Evolutionary conservation across 495 filamentous ascomycete genomes (phyloP), one percentile per base, ranked within the genome.

Genomic region (Xylaria flabelliformis): DNA sequence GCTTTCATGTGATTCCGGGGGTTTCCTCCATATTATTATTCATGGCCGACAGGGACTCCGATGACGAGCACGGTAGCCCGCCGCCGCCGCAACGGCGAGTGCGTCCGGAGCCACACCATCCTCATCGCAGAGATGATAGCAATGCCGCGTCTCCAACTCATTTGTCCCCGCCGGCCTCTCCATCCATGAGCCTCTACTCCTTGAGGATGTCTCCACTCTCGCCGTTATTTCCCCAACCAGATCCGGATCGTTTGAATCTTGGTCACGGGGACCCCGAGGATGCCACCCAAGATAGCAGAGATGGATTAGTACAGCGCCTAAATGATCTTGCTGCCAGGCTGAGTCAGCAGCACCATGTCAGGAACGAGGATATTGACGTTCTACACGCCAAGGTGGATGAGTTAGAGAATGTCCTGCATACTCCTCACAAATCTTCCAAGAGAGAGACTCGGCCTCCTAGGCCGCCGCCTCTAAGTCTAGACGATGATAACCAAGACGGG

Each of bases 261-360:
- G 65, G 58, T 13, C 62, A 75, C 24, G 74, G 71, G 32, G 73
- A 79, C 17, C 8, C n/a, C 4, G 69, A 48, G 41, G 50, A 67
- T 29, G 64, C 79, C 67, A 75, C 80, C 15, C 81, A 82, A 39
- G 82, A 84, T 70, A 83, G 82, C 77, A 84, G 82, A 68, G 83
- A 86, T 75, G 82, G 83, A 5, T 74, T 88, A 39, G 76, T 86
- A 10, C 83, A 86, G 62, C 81, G 87, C 55, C 79, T 89, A 8
- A 82, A 82, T 70, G 82, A 85, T 64, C 74, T 89, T 53, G 81
- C 83, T 3, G 71, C 78, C 15, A 79, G 79, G 21, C 74, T 89
- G 1, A 78, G 39, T 64, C 66, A 67, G 32, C 72, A 77, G 29
- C 75, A 74, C 15, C 64, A 73, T 19, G 67, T 74, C 15, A 73